Evolutionary conservation across 179 eudicot species (phyloP), one percentile per base, ranked within the genome.

Genomic region (Beta corolliflora): DNA sequence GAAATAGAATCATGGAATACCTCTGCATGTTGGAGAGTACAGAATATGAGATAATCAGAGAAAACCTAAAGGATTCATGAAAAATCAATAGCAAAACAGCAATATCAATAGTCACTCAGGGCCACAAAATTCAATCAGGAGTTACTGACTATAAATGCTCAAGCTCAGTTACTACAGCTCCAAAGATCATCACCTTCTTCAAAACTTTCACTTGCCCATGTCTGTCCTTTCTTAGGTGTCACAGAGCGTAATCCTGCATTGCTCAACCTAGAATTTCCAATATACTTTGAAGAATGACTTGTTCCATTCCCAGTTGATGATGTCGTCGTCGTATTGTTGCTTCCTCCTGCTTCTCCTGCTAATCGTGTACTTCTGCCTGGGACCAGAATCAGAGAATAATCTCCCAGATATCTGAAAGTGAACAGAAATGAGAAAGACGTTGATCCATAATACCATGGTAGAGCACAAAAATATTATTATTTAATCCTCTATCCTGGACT

Each of bases 311-410:
- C 97, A 46, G 91, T 83, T 54, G 86, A 85, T n/a, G 84, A 59
- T 7, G 90, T 79, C 25, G 89, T 78, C 75, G 85, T 87, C 73
- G 93, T 75, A 76, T 84, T 93, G 77, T 88, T 72, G 82, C 77
- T 82, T 31, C 85, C 77, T n/a, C 83, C 88, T 45, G 90, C 76
- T 52, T 97, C 99, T 77, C 92, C 93, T 55, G 97, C 90, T 92
- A 92, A 97, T 78, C 99, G 89, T 58, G 91, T 85, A 83, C 97
- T 97, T 77, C 98, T n/a, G 84, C 81, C 99, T 94, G 82, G 97
- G 93, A 64, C 91, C 90, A 78, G 98, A 95, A 88, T 97, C 99
- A 82, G 98, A 81, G 86, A 94, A 94, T 77, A 97, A 84, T 84
- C 94, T 93, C 81, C 96, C 99, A 60, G 99, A 94, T 84, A 97